phyloP scores from a whole-genome alignment of 495 filamentous ascomycete genomes.

The Aspergillus nanangensis region DNA sequence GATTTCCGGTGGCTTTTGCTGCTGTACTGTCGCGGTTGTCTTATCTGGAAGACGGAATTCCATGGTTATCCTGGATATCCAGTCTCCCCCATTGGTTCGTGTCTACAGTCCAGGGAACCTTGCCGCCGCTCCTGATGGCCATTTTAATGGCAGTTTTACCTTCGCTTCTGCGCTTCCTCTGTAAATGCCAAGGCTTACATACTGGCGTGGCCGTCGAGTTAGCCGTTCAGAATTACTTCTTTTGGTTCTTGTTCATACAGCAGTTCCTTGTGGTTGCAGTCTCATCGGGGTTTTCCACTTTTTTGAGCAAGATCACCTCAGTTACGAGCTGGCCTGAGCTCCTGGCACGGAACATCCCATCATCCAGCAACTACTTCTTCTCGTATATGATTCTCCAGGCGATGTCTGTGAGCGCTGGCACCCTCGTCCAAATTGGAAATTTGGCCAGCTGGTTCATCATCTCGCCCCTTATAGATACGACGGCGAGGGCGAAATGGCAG shows the following conservation, averaged over 20 bases:
- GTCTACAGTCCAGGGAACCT: conserved; percentile 76
- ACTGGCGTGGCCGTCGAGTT: conserved; percentile 79
- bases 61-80: conserved; percentile 69
- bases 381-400: conserved; percentile 96
- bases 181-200: conserved; percentile 70
- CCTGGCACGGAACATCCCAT: conserved; percentile 80
- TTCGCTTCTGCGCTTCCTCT: conserved; percentile 71
- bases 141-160: conserved; percentile 80
- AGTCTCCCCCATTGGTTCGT: conserved; percentile 58
- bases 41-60: conserved; percentile 57
- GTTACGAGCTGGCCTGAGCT: conserved; percentile 58
- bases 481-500: conserved; percentile 82
- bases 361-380: conserved; percentile 95
- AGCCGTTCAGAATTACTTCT: conserved; percentile 87
- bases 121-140: conserved; percentile 74
- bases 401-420: conserved; percentile 82
- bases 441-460: conserved; percentile 78
- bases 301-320: conserved; percentile 57
- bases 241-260: conserved; percentile 91
- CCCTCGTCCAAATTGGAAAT: conserved; percentile 76
- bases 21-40: conserved; percentile 73
- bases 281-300: conserved; percentile 65
- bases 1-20: conserved; percentile 85
- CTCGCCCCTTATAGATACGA: conserved; percentile 74
- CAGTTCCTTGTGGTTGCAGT: conserved; percentile 92